Percentiles rank a stretch among this genome's conserved stretches.
These are phyloP conservation scores for Rhizophagus prolifer DNA, from an alignment of 192 early-diverging fungal species.

Conservation along the genomic window DNA sequence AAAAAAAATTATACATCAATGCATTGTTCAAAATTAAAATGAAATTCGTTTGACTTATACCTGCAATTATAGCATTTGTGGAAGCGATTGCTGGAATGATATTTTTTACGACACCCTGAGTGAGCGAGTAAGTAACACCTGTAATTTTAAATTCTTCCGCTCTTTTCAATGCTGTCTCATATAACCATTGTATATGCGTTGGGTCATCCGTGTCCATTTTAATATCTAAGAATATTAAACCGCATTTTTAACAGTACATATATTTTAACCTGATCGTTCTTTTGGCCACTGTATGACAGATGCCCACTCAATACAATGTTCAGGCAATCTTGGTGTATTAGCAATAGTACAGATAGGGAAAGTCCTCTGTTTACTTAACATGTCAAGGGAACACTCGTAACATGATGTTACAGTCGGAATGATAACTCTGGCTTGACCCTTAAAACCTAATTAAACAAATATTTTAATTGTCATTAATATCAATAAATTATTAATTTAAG, in stretches of 20 bases:
- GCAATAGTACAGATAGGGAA: constrained; percentile 99
- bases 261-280: constrained; percentile 62
- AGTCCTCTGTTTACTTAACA: constrained; percentile 84
- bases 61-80: constrained; percentile 80
- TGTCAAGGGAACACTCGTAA: constrained; percentile 93
- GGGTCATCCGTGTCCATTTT: constrained; percentile 80
- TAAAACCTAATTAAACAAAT: constrained; percentile 63
- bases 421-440: constrained; percentile 92
- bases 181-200: constrained; percentile 77
- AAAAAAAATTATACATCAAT: constrained; percentile 15
- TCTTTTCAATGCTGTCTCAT: constrained; percentile 61
- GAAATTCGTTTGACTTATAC: constrained; percentile 27
- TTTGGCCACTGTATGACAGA: constrained; percentile 92
- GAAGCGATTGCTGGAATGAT: constrained; percentile 97
- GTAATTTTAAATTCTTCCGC: constrained; percentile 82
- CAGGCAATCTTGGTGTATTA: constrained; percentile 94
- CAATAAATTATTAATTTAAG: no score
- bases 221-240: constrained; percentile 39
- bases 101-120: constrained; percentile 97
- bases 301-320: constrained; percentile 99
- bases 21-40: constrained; percentile 6
- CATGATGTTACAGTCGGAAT: constrained; percentile 83
- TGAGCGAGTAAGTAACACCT: constrained; percentile 86
- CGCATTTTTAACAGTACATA: no score
- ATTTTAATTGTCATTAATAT: no score